A percentile compares a stretch with the other conserved stretches of the same genome.
phyloP scores from a whole-genome alignment of 441 rosid species.

The Jatropha multifida region DNA sequence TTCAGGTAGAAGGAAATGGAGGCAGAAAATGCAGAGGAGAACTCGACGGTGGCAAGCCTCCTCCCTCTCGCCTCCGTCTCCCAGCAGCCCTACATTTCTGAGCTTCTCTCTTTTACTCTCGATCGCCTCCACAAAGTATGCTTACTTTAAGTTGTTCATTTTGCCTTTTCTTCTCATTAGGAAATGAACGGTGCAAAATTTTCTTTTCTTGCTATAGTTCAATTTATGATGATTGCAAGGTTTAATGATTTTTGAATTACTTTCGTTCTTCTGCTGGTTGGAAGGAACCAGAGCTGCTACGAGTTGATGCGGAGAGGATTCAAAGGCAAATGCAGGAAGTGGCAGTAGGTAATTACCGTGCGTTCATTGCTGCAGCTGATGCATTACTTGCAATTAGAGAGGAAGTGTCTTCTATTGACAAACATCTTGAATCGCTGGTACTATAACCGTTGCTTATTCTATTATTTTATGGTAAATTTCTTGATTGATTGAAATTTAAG shows the following conservation, averaged over 20 bases:
- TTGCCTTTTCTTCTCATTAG: background rate
- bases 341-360: constrained; percentile 90
- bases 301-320: constrained; percentile 89
- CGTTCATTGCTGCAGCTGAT: constrained; percentile 91
- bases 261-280: constrained; percentile 13
- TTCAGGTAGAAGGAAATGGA: constrained; percentile 38
- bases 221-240: background rate
- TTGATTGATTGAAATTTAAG: constrained; percentile 12
- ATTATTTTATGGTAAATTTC: background rate
- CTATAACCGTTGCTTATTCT: background rate
- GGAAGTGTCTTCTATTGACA: constrained; percentile 82
- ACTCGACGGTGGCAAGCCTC: constrained; percentile 42
- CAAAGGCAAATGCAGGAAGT: constrained; percentile 99
- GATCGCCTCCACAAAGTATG: constrained; percentile 93
- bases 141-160: background rate
- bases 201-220: background rate
- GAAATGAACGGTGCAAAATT: background rate
- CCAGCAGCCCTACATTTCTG: constrained; percentile 89
- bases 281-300: constrained; percentile 92
- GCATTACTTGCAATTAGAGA: constrained; percentile 82
- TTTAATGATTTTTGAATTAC: background rate
- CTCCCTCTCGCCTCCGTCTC: constrained; percentile 78
- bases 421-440: constrained; percentile 90
- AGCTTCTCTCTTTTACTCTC: constrained; percentile 96
- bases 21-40: constrained; percentile 45